phyloP scores from a whole-genome alignment of 495 filamentous ascomycete genomes.

The Cenococcum geophilum region DNA sequence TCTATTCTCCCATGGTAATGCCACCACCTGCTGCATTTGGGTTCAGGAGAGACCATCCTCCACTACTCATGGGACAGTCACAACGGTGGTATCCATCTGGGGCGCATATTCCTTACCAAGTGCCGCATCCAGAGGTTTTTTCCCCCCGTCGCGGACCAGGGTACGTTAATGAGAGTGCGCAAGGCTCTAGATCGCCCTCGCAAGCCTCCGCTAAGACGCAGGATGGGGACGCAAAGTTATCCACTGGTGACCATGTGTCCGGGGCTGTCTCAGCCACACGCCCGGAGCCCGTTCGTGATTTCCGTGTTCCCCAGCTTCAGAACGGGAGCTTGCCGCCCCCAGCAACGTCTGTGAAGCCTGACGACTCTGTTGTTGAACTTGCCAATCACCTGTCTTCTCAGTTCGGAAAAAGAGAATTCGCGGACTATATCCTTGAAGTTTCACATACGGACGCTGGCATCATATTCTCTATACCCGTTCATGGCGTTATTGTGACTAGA shows the following conservation, averaged over 20 bases:
- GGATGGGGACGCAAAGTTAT: background rate
- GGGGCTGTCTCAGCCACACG: background rate
- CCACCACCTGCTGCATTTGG: slow-evolving; percentile 14
- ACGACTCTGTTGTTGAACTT: slow-evolving; percentile 8
- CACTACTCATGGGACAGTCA: slow-evolving; percentile 5
- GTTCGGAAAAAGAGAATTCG: slow-evolving; percentile 32
- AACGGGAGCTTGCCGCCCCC: background rate
- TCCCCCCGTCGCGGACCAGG: background rate
- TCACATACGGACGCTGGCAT: slow-evolving; percentile 3
- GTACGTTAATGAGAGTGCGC: background rate
- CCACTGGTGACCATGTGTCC: too few species aligned
- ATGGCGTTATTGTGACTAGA: slow-evolving; percentile 33
- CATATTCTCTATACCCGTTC: slow-evolving; percentile 28
- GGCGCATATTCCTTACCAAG: slow-evolving; percentile 6
- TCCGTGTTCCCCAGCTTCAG: background rate
- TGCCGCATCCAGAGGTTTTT: slow-evolving; percentile 5
- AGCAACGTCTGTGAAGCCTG: slow-evolving; percentile 3
- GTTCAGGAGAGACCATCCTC: slow-evolving; percentile 8
- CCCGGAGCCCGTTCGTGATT: background rate
- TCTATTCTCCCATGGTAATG: slow-evolving; percentile 19
- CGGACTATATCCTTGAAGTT: slow-evolving; percentile 34
- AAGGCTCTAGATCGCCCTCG: background rate
- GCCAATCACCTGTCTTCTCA: slow-evolving; percentile 31
- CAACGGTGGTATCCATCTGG: background rate
- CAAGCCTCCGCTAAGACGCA: background rate